Conservation (phyloP, 768 basidiomycete genomes). For the Tricholoma sp. region DNA sequence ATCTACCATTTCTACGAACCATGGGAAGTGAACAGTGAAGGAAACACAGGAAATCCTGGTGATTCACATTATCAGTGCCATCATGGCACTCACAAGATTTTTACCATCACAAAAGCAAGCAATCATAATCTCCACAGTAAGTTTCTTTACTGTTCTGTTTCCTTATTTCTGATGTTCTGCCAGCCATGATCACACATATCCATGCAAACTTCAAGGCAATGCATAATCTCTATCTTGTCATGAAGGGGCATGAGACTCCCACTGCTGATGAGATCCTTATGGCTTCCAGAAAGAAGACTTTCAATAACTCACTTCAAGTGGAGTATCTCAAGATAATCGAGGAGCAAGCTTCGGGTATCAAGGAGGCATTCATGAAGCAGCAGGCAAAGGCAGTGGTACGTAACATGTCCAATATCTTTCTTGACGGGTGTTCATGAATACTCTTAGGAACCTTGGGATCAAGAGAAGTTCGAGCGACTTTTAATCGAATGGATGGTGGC, state of each 20-base stretch:
- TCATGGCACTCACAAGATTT: no score
- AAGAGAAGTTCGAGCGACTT: conserved; percentile 1
- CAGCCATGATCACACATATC: no score
- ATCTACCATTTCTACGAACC: no score
- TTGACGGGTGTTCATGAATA: background rate
- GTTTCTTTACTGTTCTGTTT: no score
- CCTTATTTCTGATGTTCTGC: no score
- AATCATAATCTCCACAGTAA: no score
- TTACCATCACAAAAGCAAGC: no score
- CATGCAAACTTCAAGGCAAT: background rate
- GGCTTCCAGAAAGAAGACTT: background rate
- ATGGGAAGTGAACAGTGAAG: no score
- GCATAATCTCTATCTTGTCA: background rate
- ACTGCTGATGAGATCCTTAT: background rate
- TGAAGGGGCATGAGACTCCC: background rate
- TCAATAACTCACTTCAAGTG: background rate
- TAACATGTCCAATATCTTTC: background rate
- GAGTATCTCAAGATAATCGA: background rate
- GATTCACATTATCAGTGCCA: no score
- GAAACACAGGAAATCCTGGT: no score
- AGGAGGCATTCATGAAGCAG: background rate
- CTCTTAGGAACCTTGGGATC: background rate
- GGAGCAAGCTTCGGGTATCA: background rate
- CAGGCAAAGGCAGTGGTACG: background rate
- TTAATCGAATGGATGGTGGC: background rate